Conservation (phyloP, 352 stramenopile genomes). For the Phytophthora ramorum region DNA sequence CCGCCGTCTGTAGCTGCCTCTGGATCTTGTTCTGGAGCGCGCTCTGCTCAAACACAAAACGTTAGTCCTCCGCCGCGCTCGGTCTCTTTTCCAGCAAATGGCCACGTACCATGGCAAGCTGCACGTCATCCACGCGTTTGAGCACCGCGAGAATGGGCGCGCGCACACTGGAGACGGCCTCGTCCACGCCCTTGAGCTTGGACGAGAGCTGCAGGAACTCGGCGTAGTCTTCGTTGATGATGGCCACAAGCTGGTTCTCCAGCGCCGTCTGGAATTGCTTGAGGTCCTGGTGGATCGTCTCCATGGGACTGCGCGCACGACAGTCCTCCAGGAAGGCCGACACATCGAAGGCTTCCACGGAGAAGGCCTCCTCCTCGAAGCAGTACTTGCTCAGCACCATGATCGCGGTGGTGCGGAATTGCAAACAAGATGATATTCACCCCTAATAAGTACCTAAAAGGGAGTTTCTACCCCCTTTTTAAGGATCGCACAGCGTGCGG, state of each 20-base stretch:
- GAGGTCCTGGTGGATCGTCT: slow-evolving; percentile 86
- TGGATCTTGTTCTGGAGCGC: slow-evolving; percentile 68
- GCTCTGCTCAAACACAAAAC: slow-evolving; percentile 30
- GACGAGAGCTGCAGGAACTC: slow-evolving; percentile 91
- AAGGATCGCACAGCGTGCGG: slow-evolving; percentile 8
- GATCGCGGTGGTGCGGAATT: neutral
- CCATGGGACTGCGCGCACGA: slow-evolving; percentile 76
- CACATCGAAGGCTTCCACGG: slow-evolving; percentile 76
- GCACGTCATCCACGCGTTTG: slow-evolving; percentile 78
- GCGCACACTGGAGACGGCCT: slow-evolving; percentile 82
- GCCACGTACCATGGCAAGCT: slow-evolving; percentile 59
- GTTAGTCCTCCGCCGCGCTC: neutral
- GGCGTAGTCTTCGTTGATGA: slow-evolving; percentile 91
- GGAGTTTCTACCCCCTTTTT: neutral
- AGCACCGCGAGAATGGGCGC: slow-evolving; percentile 76
- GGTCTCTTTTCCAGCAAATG: neutral
- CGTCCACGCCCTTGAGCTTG: slow-evolving; percentile 87
- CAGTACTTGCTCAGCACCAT: slow-evolving; percentile 73
- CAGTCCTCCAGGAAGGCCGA: slow-evolving; percentile 80
- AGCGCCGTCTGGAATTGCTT: slow-evolving; percentile 86
- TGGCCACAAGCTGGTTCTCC: slow-evolving; percentile 89
- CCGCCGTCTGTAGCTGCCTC: slow-evolving; percentile 46
- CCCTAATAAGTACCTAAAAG: neutral
- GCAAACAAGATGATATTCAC: neutral
- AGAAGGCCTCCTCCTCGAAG: slow-evolving; percentile 86